Evolutionary conservation across 1,139 yeast species (phyloP).

Genomic region (Magnusiomyces paraingens): DNA sequence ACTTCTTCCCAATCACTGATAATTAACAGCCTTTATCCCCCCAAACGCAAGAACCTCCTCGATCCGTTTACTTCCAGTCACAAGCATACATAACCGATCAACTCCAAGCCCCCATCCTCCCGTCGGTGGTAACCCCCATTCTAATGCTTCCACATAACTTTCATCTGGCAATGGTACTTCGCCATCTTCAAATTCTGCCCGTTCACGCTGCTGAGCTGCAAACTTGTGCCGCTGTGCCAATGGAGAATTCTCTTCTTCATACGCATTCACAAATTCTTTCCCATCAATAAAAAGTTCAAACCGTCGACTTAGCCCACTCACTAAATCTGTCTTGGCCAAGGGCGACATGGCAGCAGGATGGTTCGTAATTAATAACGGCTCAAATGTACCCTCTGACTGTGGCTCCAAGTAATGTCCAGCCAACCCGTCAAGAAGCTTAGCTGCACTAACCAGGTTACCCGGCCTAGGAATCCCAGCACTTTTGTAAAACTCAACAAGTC

Average conservation of each 20-base stretch:
- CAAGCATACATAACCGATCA: slow-evolving; percentile 78
- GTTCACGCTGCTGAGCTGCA: slow-evolving; percentile 45
- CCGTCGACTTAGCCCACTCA: slow-evolving; percentile 41
- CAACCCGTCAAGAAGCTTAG: slow-evolving; percentile 61
- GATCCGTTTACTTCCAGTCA: slow-evolving; percentile 58
- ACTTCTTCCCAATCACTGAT: slow-evolving; percentile 20
- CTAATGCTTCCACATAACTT: slow-evolving; percentile 66
- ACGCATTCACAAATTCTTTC: slow-evolving; percentile 83
- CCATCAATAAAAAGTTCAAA: slow-evolving; percentile 82
- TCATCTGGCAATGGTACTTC: slow-evolving; percentile 71
- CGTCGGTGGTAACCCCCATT: slow-evolving; percentile 93
- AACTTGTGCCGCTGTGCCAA: slow-evolving; percentile 58
- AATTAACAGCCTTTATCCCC: slow-evolving; percentile 57
- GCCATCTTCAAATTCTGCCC: slow-evolving; percentile 44
- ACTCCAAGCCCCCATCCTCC: slow-evolving; percentile 98
- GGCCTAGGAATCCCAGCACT: slow-evolving; percentile 56
- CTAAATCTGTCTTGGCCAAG: slow-evolving; percentile 57
- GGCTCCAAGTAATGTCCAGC: slow-evolving; percentile 64
- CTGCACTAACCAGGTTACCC: slow-evolving; percentile 33
- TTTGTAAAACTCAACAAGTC: slow-evolving; percentile 27
- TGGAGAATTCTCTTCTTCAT: slow-evolving; percentile 94
- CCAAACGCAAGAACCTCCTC: slow-evolving; percentile 84
- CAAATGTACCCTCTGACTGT: slow-evolving; percentile 33
- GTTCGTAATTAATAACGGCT: slow-evolving; percentile 69
- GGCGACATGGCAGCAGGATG: slow-evolving; percentile 89